A percentile compares a stretch with the other conserved stretches of the same genome.
These are phyloP conservation scores for Acer saccharum DNA, from an alignment of 345 rosid species.

Conservation along the genomic window DNA sequence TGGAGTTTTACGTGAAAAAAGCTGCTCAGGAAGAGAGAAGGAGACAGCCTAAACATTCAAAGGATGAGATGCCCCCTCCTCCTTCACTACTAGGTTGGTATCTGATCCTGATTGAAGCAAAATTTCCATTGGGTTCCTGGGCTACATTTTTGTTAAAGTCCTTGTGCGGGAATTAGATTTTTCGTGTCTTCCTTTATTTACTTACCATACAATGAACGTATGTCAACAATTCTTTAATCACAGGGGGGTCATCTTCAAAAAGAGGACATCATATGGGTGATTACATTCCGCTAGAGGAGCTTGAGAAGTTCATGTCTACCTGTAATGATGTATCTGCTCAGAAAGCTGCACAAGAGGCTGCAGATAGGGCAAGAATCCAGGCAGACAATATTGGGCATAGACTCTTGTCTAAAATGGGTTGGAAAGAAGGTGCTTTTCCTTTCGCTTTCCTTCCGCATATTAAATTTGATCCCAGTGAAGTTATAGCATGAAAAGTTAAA, in stretches of 20 bases:
- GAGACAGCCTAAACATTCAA: conserved; percentile 93
- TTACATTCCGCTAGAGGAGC: conserved; percentile 90
- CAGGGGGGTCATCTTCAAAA: conserved; percentile 46
- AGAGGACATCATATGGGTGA: conserved; percentile 99
- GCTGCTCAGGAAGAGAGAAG: conserved; percentile 94
- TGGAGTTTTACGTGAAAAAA: conserved; percentile 98
- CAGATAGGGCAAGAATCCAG: conserved; percentile 83
- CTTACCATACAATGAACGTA: not conserved
- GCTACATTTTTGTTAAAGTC: not conserved
- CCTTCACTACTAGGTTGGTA: conserved; percentile 79
- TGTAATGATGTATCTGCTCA: conserved; percentile 78
- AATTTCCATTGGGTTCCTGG: not conserved
- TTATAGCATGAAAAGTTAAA: not conserved
- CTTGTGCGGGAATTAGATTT: not conserved
- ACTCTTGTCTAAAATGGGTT: conserved; percentile 96
- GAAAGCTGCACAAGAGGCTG: conserved; percentile 68
- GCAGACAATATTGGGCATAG: conserved; percentile 97
- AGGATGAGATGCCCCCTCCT: conserved; percentile 99
- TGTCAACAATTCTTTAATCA: conserved; percentile 8
- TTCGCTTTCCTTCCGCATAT: not conserved
- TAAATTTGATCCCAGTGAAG: not conserved
- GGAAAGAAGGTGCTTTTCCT: conserved; percentile 85
- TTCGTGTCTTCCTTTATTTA: not conserved
- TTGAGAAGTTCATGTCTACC: conserved; percentile 82
- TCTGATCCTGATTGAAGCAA: conserved; percentile 11